Base-by-base conservation (phyloP, 495 filamentous ascomycete species). In the Neurospora cerealis region DNA sequence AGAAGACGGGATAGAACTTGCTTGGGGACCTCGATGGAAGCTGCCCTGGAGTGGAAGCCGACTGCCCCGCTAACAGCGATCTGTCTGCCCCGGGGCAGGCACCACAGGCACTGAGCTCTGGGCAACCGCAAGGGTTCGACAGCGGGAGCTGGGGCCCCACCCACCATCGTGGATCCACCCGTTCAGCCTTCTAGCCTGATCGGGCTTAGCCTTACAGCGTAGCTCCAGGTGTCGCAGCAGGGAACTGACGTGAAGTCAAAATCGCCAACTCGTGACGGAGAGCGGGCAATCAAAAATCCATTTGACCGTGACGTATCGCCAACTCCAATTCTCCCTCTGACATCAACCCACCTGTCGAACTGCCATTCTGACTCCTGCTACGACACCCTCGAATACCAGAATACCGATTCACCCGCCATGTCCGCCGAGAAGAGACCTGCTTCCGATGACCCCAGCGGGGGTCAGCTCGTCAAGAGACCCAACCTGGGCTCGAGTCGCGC, bases 341-440 rank as follows among this genome's bases (percentile, higher is more conserved):
- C 60, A 44, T 36, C 62, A 70, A 70, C 13, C 11, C 0, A 38
- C 3, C 8, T 17, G 19, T 70, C 39, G 3, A 13, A 21, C 15
- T n/a, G n/a, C 40, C 70, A 10, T 13, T 6, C 2, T 15, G 42
- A 19, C 1, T 1, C n/a, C 10, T 3, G 21, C 21, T 2, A 21
- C 42, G 9, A 60, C 9, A 24, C 10, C 15, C 40, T 19, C 39
- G 34, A 39, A 42, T 32, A 42, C 24, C 41, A 66, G 0, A 15
- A 6, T 70, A 13, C 28, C 54, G 44, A 19, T n/a, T 40, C 9
- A 9, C 41, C 73, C 86, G 73, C 7, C 46, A 98, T 97, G 95
- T 92, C 94, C 28, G 86, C 91, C 76, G 94, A 96, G 84, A 98
- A 98, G 83, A 88, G 96, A 74, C 93, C 93, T 54, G 94, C 94